A percentile compares a stretch with the other conserved stretches of the same genome.
Conservation (phyloP, 805 yeast species). For the Candida verbasci region DNA sequence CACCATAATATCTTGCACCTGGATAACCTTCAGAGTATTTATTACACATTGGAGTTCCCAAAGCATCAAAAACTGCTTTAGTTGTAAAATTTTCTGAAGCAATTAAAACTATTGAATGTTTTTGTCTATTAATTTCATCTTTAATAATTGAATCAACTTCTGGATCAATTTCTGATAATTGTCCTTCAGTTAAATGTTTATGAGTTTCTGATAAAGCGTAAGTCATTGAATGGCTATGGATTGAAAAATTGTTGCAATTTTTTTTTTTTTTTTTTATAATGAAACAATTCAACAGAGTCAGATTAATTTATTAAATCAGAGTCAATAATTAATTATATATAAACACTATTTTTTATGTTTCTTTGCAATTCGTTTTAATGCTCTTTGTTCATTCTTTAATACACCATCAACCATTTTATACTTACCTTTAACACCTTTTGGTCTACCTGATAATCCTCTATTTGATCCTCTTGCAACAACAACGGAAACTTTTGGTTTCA, state of each 20-base stretch:
- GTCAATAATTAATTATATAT: background rate
- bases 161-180: constrained; percentile 70
- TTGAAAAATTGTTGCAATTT: background rate
- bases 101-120: constrained; percentile 85
- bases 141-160: constrained; percentile 77
- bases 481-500: constrained; percentile 77
- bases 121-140: constrained; percentile 80
- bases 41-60: constrained; percentile 96
- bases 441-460: constrained; percentile 88
- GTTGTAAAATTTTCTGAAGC: constrained; percentile 97
- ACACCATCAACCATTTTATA: constrained; percentile 99
- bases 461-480: constrained; percentile 86
- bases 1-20: constrained; percentile 97
- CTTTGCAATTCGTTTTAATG: constrained; percentile 84
- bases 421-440: constrained; percentile 94
- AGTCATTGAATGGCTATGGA: constrained; percentile 4
- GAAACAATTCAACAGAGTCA: no score
- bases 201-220: constrained; percentile 25
- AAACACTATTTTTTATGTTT: constrained; percentile 56
- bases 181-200: constrained; percentile 53
- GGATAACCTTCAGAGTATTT: constrained; percentile 99
- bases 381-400: constrained; percentile 95
- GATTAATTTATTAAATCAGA: background rate
- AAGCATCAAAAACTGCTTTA: constrained; percentile 86
- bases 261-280: background rate